phyloP scores from a whole-genome alignment of 495 filamentous ascomycete species.

The Aspergillus homomorphus region DNA sequence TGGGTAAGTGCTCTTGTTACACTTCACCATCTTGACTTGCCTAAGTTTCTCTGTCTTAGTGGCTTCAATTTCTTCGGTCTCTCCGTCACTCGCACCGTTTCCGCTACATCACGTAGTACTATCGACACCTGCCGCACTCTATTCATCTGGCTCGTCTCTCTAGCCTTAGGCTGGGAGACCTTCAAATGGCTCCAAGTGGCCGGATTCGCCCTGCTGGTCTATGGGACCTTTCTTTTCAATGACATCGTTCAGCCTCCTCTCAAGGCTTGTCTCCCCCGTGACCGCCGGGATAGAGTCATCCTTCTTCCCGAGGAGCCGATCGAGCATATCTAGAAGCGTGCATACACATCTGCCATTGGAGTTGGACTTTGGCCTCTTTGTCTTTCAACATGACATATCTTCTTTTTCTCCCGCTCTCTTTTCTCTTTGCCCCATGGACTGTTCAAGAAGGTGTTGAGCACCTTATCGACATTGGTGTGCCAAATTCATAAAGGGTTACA shows the following conservation, averaged over 20 bases:
- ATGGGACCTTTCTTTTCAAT: constrained; percentile 97
- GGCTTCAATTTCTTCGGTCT: constrained; percentile 99
- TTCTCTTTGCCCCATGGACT: no score
- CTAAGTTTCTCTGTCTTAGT: constrained; percentile 38
- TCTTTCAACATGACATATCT: not conserved
- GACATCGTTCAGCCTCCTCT: constrained; percentile 82
- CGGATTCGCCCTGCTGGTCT: constrained; percentile 86
- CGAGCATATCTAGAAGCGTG: constrained; percentile 56
- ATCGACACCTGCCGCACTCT: constrained; percentile 97
- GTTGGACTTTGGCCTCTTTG: no score
- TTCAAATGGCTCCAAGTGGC: constrained; percentile 97
- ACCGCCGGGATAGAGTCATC: constrained; percentile 46
- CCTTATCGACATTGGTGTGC: no score
- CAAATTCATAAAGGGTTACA: no score
- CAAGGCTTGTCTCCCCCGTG: constrained; percentile 50
- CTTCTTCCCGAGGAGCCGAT: constrained; percentile 83
- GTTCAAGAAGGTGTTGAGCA: not conserved
- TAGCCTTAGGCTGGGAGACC: constrained; percentile 91
- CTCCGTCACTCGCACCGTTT: constrained; percentile 81
- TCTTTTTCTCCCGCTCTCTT: no score
- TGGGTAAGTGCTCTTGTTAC: constrained; percentile 57
- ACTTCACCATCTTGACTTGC: not conserved
- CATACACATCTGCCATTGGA: no score
- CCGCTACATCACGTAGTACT: constrained; percentile 86
- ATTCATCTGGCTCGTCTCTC: constrained; percentile 96